Evolutionary conservation across 176 grass and related monocot species (phyloP).

Genomic region (Otatea glauca): DNA sequence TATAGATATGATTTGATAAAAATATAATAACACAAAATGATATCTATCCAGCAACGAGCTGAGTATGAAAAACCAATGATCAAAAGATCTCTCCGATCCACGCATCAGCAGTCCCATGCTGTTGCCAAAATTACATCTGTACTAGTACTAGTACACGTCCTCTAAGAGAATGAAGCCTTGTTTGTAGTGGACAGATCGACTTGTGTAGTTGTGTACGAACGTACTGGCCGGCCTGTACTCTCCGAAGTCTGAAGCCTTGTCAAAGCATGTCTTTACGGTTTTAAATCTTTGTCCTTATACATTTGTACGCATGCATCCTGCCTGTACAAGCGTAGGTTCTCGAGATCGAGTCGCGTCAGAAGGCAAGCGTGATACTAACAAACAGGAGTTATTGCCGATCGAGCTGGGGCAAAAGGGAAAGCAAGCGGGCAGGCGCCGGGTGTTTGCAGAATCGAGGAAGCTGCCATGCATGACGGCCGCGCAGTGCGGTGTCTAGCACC

Average conservation of each 20-base stretch:
- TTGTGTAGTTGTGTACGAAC: background rate
- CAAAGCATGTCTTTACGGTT: background rate
- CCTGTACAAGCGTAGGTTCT: no score
- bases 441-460: slow-evolving; percentile 20
- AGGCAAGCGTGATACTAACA: background rate
- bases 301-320: background rate
- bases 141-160: background rate
- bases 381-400: background rate
- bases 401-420: background rate
- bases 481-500: background rate
- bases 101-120: background rate
- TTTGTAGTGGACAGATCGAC: background rate
- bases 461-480: background rate
- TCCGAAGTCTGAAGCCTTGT: background rate
- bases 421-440: background rate
- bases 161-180: background rate
- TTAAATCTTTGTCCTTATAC: background rate
- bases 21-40: no score
- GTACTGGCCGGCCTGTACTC: background rate
- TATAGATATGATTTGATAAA: no score
- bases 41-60: no score
- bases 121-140: no score
- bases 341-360: background rate
- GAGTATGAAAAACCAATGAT: background rate
- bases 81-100: background rate